phyloP scores from a whole-genome alignment of 2,329 filamentous ascomycete genomes.

The Xylariomycetidae sp. region DNA sequence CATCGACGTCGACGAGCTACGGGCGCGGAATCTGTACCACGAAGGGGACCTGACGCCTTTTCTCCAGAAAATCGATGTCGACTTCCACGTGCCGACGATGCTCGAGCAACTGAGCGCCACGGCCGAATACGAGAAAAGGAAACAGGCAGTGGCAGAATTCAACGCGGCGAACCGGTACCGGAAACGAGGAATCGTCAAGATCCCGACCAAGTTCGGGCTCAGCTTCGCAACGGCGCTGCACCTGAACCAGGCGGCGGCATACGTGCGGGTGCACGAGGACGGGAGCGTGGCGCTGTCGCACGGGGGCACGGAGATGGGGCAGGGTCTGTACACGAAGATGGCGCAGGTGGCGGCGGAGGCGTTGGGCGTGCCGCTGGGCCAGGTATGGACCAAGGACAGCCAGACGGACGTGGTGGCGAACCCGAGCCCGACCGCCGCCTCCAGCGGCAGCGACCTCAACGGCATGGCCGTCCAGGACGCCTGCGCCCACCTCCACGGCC shows the following conservation, averaged over 20 bases:
- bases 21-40: slow-evolving; percentile 83
- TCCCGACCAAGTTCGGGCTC: slow-evolving; percentile 88
- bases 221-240: slow-evolving; percentile 75
- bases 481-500: slow-evolving; percentile 79
- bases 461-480: slow-evolving; percentile 92
- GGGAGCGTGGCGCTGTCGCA: slow-evolving; percentile 86
- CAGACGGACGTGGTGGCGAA: slow-evolving; percentile 93
- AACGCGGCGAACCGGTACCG: slow-evolving; percentile 85
- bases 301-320: slow-evolving; percentile 94
- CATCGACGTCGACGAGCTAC: slow-evolving; percentile 72
- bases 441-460: slow-evolving; percentile 87
- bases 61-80: slow-evolving; percentile 69
- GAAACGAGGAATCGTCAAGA: slow-evolving; percentile 74
- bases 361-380: slow-evolving; percentile 66
- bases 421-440: slow-evolving; percentile 84
- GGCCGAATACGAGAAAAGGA: slow-evolving; percentile 60
- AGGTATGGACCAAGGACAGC: slow-evolving; percentile 86
- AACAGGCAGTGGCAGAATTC: slow-evolving; percentile 64
- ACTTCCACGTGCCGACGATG: slow-evolving; percentile 94
- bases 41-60: slow-evolving; percentile 74
- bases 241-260: slow-evolving; percentile 86
- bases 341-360: slow-evolving; percentile 88
- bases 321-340: slow-evolving; percentile 95
- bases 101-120: slow-evolving; percentile 77
- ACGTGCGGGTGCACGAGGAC: slow-evolving; percentile 95